Evolutionary conservation across 768 basidiomycete species (phyloP), one percentile per base, ranked within the genome.

Genomic region (Rhodosporidiobolus odoratus): DNA sequence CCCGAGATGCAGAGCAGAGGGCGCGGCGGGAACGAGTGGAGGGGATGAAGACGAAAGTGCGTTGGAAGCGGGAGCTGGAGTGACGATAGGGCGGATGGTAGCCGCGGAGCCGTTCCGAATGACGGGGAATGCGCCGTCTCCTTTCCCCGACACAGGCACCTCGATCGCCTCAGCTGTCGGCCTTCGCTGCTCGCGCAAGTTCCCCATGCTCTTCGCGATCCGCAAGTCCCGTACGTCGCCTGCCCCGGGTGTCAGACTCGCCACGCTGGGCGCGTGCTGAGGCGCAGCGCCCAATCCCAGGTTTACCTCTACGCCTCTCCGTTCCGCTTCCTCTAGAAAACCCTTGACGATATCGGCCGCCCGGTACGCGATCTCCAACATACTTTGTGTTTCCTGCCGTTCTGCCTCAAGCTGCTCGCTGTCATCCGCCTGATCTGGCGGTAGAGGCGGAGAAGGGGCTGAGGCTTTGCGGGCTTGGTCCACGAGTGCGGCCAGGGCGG

Each of bases 401-500:
- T 81, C 82, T 37, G 77, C 79, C 32, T 84, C 82, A 41, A 83
- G 84, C 30, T 68, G 61, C 19, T 65, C 50, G 34, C 54, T 2
- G 68, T 43, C 47, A 84, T 87, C 2, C 86, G 87, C 68, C 83
- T 85, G 78, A 86, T 87, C 52, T 8, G 58, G 48, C n/a, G 70
- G 53, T 2, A 15, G 23, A 6, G 43, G 45, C 7, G 48, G 54
- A 6, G 61, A 64, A 0, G 66, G 69, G 2, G 75, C 73, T 4
- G 79, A 76, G 1, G 78, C 77, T 32, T 72, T 72, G 7, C 79
- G 66, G 16, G 91, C 86, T 76, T 91, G 89, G 2, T 87, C 69
- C 30, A 97, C 94, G 45, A 99, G 84, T 15, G 85, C 84, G 5
- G 91, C 89, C 34, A 99, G 84, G 60, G 88, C 85, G 4, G 88